Base-by-base conservation (phyloP, 305 asterid species). In the Fraxinus velutina region DNA sequence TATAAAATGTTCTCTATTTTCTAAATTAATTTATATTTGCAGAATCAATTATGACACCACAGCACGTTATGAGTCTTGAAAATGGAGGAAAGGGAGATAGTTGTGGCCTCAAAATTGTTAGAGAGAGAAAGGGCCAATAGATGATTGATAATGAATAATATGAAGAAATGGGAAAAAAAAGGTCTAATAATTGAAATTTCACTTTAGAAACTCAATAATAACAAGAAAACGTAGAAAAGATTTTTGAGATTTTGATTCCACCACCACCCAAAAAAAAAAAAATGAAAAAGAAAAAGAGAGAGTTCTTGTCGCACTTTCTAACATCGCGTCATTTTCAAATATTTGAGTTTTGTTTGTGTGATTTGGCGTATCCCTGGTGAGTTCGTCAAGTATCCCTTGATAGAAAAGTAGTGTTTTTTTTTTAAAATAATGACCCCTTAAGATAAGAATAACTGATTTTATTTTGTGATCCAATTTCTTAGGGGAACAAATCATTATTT, bases 1-100 rank as follows among this genome's bases (percentile, higher is more conserved):
- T 50, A 27, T 30, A 52, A 0, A 3, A 24, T 5, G 13, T 33
- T 37, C 2, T 17, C 13, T 36, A 32, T 37, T 36, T 55, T 21
- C 10, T 27, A 7, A 33, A 17, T 64, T 34, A 52, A 13, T 22
- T 27, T 32, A 1, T 30, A 19, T 44, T 4, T 22, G 15, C 74
- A 57, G 30, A 76, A 75, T 75, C 36, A 34, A 50, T 22, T 27
- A 84, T 70, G 81, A 82, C 83, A 75, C 33, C 85, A 73, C 73
- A 75, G 85, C 88, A 85, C 88, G 84, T 79, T 79, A 52, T 37
- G 74, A 68, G 74, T 68, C 37, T 68, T 12, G 19, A 68, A 68
- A 68, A 13, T 15, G 6, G 32, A 7, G 71, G 13, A 12, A 8
- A 68, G 74, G 4, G 39, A 64, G 73, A 68, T 34, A 64, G 33